Base-by-base conservation (phyloP, 805 yeast species). In the Grigorovia yakushimaensis region DNA sequence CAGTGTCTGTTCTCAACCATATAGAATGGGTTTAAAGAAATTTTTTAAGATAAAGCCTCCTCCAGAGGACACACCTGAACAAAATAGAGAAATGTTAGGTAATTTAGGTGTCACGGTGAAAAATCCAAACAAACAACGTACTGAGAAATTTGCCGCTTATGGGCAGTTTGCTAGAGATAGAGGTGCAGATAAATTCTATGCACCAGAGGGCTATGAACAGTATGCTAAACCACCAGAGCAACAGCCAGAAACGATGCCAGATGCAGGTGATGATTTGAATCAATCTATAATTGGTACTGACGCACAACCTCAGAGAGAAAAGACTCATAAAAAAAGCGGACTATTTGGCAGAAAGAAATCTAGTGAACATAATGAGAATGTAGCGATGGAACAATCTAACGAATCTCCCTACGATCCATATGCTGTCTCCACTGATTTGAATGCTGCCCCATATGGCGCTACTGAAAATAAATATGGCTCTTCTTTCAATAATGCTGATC, bases 91-190 rank as follows among this genome's bases (percentile, higher is more conserved):
- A 13, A 53, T 61, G 17, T 61, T 77, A 53, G 65, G 65, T 50
- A 69, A 68, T 36, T 59, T 70, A 37, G 79, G 78, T 40, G 63
- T 75, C 21, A 58, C 69, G 3, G 66, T 69, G 17, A 73, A 69
- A 49, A 62, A 58, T 37, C 55, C 64, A 13, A 63, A 60, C 2
- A 62, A 56, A 41, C 66, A 59, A 40, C 62, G 69, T 49, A 67
- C 67, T 51, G 67, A 69, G 52, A 68, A 71, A 50, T 71, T 77
- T 60, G 66, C 71, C 27, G 79, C 79, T 4, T 77, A 76, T 51
- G 66, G 72, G 1, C 66, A 68, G 22, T 73, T 64, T 56, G 76
- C 80, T 5, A 67, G 66, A 48, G 74, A 72, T 21, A 66, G 63
- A 44, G 58, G 61, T 3, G 57, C 60, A 35, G 63, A 64, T 44